Base-by-base conservation (phyloP, 176 grass and related monocot species). In the Eleusine indica region DNA sequence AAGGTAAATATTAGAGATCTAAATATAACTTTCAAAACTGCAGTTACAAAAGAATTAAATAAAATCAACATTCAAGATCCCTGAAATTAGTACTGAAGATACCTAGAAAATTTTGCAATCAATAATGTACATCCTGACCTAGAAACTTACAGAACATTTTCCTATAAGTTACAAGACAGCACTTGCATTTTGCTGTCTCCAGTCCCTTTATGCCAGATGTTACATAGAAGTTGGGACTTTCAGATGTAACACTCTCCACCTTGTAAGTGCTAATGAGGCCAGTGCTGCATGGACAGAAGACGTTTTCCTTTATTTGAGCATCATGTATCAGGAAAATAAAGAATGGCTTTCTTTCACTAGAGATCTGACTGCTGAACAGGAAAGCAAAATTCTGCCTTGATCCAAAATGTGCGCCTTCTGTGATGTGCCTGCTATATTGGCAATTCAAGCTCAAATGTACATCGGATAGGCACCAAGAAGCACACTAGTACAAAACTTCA, bases 1-100 rank as follows among this genome's bases (percentile, higher is more conserved):
- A 47, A 58, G 63, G 35, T 46, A 37, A 79, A 38, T 44, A 69
- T 85, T 85, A 83, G 86, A 54, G 69, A 90, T 87, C 80, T 83
- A 80, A 52, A 87, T 90, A 87, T 90, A 83, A 84, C 57, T 80
- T 87, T 69, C 64, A 80, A 65, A 87, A 86, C 35, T 22, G 82
- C 69, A 84, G 89, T 90, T 90, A 90, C 84, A 88, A 88, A 89
- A 91, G 86, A 91, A 88, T 91, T 74, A 78, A 91, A 88, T 85
- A 66, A 85, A 87, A 83, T 70, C 69, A 87, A 90, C 84, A 84
- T 76, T 76, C 69, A 83, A 75, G 43, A 84, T 80, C 70, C 78
- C 83, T 92, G 80, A 92, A 82, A 92, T 89, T 91, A 86, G 90
- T 86, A 80, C 87, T 92, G 68, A 86, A 86, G 72, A 83, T 86